phyloP scores from a whole-genome alignment of 179 eudicot genomes.

The Dionaea muscipula region DNA sequence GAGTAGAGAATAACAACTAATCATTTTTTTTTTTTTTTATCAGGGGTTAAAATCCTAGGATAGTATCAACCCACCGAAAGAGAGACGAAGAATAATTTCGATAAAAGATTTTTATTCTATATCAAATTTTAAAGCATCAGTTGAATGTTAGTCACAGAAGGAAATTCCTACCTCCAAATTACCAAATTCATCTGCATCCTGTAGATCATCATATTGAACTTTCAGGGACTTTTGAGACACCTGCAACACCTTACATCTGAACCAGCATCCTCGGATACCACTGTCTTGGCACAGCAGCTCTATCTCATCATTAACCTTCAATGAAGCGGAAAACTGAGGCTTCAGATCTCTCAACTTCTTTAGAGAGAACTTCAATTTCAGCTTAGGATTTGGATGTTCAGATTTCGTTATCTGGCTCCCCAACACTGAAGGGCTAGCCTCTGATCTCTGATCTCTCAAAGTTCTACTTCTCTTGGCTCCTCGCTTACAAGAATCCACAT shows the following conservation, averaged over 20 bases:
- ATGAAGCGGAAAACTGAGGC: slow-evolving; percentile 9
- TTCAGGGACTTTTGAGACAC: slow-evolving; percentile 22
- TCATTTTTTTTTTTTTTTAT: too few relatives aligned
- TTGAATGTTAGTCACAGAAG: not conserved
- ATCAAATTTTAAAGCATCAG: too few relatives aligned
- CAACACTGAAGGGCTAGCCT: slow-evolving; percentile 7
- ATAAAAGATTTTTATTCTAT: not conserved
- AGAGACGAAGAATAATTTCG: too few relatives aligned
- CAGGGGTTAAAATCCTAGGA: too few relatives aligned
- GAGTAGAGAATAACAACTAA: too few relatives aligned
- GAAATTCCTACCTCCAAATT: slow-evolving; percentile 31
- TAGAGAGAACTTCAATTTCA: slow-evolving; percentile 19
- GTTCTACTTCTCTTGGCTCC: slow-evolving; percentile 20
- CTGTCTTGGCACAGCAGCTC: slow-evolving; percentile 52
- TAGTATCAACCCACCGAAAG: too few relatives aligned
- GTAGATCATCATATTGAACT: slow-evolving; percentile 36
- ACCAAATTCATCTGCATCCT: slow-evolving; percentile 26
- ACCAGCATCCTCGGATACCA: slow-evolving; percentile 55
- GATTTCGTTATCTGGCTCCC: slow-evolving; percentile 7
- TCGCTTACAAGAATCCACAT: not conserved
- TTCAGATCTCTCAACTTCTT: slow-evolving; percentile 6
- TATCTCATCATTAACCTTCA: slow-evolving; percentile 19
- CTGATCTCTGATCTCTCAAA: slow-evolving; percentile 9
- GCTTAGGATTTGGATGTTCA: slow-evolving; percentile 15
- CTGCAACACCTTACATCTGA: slow-evolving; percentile 35